These are phyloP conservation scores for Cordyceps militaris DNA, from an alignment of 2,329 filamentous ascomycete genomes.

Conservation along the genomic window DNA sequence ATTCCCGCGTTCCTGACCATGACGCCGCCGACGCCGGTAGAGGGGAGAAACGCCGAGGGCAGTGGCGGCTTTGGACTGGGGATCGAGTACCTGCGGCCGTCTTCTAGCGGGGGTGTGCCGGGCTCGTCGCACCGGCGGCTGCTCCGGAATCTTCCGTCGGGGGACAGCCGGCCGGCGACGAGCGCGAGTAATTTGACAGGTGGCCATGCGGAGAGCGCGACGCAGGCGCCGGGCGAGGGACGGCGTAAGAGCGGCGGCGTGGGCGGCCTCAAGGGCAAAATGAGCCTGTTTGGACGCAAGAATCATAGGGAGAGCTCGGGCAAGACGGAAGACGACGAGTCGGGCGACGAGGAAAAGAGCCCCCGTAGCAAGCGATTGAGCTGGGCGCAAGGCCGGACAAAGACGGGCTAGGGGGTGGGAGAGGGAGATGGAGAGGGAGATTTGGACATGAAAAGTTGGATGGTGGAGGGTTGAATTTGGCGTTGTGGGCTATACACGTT, in stretches of 20 bases:
- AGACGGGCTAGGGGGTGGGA: constrained; percentile 15
- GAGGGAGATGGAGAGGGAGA: background rate
- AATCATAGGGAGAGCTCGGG: constrained; percentile 20
- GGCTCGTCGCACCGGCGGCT: constrained; percentile 16
- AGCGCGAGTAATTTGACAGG: constrained; percentile 26
- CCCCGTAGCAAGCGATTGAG: constrained; percentile 15
- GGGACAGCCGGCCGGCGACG: constrained; percentile 17
- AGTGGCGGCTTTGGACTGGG: constrained; percentile 19
- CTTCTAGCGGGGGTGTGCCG: constrained; percentile 25
- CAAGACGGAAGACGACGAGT: constrained; percentile 17
- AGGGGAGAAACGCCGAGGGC: constrained; percentile 19
- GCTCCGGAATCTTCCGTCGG: constrained; percentile 21
- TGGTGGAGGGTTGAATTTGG: background rate
- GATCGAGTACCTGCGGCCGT: constrained; percentile 26
- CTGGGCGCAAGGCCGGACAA: constrained; percentile 17
- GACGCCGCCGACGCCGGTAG: constrained; percentile 39
- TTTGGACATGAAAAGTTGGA: background rate
- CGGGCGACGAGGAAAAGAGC: constrained; percentile 18
- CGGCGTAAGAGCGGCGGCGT: constrained; percentile 24
- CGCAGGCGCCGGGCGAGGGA: constrained; percentile 13
- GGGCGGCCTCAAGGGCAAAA: constrained; percentile 29
- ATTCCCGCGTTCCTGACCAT: constrained; percentile 39
- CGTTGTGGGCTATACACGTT: constrained; percentile 1
- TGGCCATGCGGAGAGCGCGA: constrained; percentile 4
- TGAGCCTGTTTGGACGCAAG: constrained; percentile 28